Conservation (phyloP, 331 rosid species). For the Malus hybrid region DNA sequence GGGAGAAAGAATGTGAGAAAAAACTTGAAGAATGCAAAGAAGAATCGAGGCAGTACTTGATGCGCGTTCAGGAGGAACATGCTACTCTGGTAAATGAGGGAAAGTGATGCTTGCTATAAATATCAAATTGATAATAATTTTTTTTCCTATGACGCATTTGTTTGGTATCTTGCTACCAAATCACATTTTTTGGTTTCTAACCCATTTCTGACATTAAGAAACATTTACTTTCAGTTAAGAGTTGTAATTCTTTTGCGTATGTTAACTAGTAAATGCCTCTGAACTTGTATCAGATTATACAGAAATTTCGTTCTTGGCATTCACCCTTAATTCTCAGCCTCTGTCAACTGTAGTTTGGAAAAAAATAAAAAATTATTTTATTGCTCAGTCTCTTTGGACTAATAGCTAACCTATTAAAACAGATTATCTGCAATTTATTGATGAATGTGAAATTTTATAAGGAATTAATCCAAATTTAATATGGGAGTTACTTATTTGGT, state of each 20-base stretch:
- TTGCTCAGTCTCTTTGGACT: neutral
- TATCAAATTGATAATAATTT: constrained; percentile 6
- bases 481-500: neutral
- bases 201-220: neutral
- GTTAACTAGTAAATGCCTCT: neutral
- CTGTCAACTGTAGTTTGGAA: neutral
- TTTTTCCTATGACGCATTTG: neutral
- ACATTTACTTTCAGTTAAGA: neutral
- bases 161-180: neutral
- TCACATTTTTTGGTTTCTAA: neutral
- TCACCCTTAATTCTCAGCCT: neutral
- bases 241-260: neutral
- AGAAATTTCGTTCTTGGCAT: neutral
- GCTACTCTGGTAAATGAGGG: constrained; percentile 48
- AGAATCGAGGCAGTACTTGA: constrained; percentile 58
- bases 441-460: neutral
- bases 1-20: constrained; percentile 45
- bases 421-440: neutral
- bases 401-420: neutral
- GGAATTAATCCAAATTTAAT: neutral
- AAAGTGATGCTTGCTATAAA: constrained; percentile 8
- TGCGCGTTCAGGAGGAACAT: constrained; percentile 65
- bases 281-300: neutral
- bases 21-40: constrained; percentile 57
- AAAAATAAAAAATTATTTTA: neutral